Evolutionary conservation across 306 rosid genomes (phyloP).

Genomic region (Cajanus cajan): DNA sequence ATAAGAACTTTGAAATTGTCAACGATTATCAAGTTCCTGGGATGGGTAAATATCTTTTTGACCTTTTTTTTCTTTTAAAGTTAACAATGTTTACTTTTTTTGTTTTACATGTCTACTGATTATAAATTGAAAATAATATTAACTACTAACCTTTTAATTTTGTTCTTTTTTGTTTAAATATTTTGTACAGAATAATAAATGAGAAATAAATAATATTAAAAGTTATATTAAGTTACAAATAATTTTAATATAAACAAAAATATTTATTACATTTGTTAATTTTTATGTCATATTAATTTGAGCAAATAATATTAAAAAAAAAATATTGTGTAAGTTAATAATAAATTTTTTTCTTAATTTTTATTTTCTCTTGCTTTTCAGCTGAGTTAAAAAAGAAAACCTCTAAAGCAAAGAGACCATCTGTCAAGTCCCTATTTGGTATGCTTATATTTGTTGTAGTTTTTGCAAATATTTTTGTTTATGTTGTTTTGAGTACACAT

Average conservation of each 20-base stretch:
- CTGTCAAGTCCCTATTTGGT: slow-evolving; percentile 87
- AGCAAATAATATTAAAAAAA: too few species aligned
- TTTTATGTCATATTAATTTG: too few species aligned
- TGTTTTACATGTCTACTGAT: neutral
- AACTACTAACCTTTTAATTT: neutral
- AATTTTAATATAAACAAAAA: too few species aligned
- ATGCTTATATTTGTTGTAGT: slow-evolving; percentile 8
- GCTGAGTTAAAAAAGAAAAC: slow-evolving; percentile 90
- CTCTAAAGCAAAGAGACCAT: slow-evolving; percentile 65
- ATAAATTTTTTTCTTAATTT: neutral
- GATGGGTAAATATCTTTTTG: slow-evolving; percentile 57
- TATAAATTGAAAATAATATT: neutral
- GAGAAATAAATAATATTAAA: too few species aligned
- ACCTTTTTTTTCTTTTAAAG: neutral
- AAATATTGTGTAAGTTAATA: neutral
- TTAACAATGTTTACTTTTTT: slow-evolving; percentile 10
- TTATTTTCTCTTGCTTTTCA: slow-evolving; percentile 28
- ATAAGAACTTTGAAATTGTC: slow-evolving; percentile 92
- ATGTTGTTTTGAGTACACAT: neutral
- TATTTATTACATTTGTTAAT: too few species aligned
- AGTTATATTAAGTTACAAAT: too few species aligned
- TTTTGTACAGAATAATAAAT: too few species aligned
- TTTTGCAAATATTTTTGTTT: neutral
- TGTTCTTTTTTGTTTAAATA: neutral
- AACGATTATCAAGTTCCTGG: slow-evolving; percentile 98